Evolutionary conservation across 345 rosid species (phyloP), one percentile per base, ranked within the genome.

Genomic region (Abelmoschus esculentus): DNA sequence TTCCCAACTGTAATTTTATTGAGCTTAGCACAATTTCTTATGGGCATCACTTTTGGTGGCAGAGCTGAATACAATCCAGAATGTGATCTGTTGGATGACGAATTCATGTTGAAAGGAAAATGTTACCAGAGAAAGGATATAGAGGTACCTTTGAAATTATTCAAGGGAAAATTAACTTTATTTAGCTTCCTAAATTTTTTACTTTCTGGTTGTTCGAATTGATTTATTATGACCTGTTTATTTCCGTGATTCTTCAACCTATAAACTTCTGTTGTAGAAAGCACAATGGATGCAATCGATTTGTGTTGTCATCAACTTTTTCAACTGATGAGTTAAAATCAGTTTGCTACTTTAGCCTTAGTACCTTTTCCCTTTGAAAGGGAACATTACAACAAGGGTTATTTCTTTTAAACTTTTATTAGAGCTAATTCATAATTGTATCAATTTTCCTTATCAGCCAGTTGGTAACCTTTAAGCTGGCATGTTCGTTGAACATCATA

Each of bases 61-160:
- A 93, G 98, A 79, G 98, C 98, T 32, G 97, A 93, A 78, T 93
- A 93, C 74, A 78, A 77, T 52, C 89, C 97, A 15, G 83, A 86
- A 64, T 78, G 85, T 86, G 98, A 91, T 84, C 75, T 93, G 60
- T 83, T 91, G 79, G 97, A 88, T 67, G 81, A 85, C 46, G 88
- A 90, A 67, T 93, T 93, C 74, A 71, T 79, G 80, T 79, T 89
- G 79, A 88, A 79, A 82, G 93, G 91, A 55, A 93, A 90, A 82
- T 82, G 90, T 89, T 91, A 86, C 72, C 91, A 85, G 65, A 88
- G 97, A 76, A 93, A 89, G 72, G 97, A 93, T 76, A 44, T 88
- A 73, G 91, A 93, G 97, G 98, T 90, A 75, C 28, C 4, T 46
- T 64, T 31, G 62, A 28, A 17, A 7, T 70, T 52, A 62, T 17